phyloP scores from a whole-genome alignment of 2,329 filamentous ascomycete genomes.

The Dactylellina cionopaga region DNA sequence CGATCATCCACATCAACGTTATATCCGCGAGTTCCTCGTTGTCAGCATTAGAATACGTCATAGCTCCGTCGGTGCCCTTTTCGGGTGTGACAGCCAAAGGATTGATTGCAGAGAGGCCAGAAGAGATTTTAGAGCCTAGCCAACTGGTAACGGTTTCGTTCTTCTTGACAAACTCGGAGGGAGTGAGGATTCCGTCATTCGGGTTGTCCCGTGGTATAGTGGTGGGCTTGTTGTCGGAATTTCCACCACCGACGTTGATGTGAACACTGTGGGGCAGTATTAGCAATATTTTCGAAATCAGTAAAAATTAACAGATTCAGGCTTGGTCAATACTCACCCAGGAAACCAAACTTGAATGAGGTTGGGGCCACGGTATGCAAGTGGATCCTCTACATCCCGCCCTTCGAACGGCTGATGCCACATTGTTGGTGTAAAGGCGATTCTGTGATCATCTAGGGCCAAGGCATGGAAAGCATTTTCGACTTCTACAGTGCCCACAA shows the following conservation, averaged over 20 bases:
- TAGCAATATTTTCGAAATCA: not conserved
- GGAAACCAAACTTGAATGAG: constrained; percentile 50
- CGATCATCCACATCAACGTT: constrained; percentile 62
- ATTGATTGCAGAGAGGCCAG: constrained; percentile 36
- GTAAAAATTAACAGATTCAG: not conserved
- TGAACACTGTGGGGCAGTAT: constrained; percentile 68
- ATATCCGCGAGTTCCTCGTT: constrained; percentile 59
- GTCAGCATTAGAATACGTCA: constrained; percentile 32
- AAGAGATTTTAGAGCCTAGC: constrained; percentile 20
- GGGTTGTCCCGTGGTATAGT: constrained; percentile 42
- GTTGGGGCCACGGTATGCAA: constrained; percentile 30
- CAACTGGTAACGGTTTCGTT: constrained; percentile 23
- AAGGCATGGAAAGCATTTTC: constrained; percentile 61
- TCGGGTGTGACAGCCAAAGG: constrained; percentile 17
- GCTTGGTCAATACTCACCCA: constrained; percentile 20
- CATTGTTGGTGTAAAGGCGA: constrained; percentile 66
- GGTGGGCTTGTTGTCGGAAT: constrained; percentile 55
- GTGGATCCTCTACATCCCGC: constrained; percentile 54
- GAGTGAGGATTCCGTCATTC: constrained; percentile 36
- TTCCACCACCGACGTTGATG: constrained; percentile 66
- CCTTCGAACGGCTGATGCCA: constrained; percentile 63
- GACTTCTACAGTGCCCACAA: constrained; percentile 55
- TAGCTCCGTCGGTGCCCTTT: constrained; percentile 32
- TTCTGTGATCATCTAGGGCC: constrained; percentile 60
- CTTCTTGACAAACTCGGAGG: constrained; percentile 38